These are phyloP conservation scores for Colletotrichum musicola DNA, from an alignment of 2,329 filamentous ascomycete genomes.

Conservation along the genomic window DNA sequence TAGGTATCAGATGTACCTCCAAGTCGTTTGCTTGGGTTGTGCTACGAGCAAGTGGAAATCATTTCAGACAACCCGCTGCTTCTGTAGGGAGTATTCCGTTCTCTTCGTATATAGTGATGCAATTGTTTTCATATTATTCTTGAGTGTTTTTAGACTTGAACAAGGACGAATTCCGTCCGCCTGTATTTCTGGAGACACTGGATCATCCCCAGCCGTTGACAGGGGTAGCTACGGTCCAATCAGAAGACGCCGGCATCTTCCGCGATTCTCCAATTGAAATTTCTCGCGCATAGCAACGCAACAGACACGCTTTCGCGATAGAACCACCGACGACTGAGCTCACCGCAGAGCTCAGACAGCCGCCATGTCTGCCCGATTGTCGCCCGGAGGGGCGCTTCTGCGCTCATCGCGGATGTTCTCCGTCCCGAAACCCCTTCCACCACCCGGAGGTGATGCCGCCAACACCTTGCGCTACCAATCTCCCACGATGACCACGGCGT, in stretches of 20 bases:
- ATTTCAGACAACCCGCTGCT: too few relatives aligned
- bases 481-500: slow-evolving; percentile 78
- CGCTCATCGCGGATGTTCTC: slow-evolving; percentile 92
- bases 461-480: slow-evolving; percentile 66
- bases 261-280: slow-evolving; percentile 37
- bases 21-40: too few relatives aligned
- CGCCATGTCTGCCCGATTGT: slow-evolving; percentile 51
- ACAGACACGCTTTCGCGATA: background rate
- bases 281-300: slow-evolving; percentile 30
- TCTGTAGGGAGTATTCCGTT: too few relatives aligned
- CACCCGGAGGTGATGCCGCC: slow-evolving; percentile 65
- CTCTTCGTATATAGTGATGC: too few relatives aligned
- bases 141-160: too few relatives aligned
- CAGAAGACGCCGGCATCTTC: slow-evolving; percentile 26
- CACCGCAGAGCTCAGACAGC: slow-evolving; percentile 39
- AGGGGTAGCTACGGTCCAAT: slow-evolving; percentile 37
- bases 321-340: slow-evolving; percentile 31
- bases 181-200: background rate
- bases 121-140: too few relatives aligned
- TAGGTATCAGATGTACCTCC: too few relatives aligned
- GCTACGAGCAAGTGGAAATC: too few relatives aligned
- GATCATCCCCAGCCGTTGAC: background rate
- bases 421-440: slow-evolving; percentile 80
- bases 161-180: background rate
- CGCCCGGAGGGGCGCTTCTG: slow-evolving; percentile 77